phyloP scores from a whole-genome alignment of 2,329 filamentous ascomycete species.

The Claviceps pusilla region DNA sequence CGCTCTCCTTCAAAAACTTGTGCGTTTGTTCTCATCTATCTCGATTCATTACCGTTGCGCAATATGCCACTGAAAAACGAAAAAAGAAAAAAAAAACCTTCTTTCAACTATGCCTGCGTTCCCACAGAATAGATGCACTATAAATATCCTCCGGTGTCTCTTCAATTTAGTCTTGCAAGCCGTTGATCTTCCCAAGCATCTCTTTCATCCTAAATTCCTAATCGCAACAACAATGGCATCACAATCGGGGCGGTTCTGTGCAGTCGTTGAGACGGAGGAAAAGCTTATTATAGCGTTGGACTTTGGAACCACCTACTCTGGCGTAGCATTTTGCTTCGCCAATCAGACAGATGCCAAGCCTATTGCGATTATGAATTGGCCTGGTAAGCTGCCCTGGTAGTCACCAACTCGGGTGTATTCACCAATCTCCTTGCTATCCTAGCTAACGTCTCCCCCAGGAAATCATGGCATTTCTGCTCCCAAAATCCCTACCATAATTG shows the following conservation, averaged over 20 bases:
- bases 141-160: no score
- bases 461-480: slow-evolving; percentile 23
- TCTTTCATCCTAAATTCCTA: not conserved
- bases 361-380: slow-evolving; percentile 16
- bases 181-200: not conserved
- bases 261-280: not conserved
- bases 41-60: not conserved
- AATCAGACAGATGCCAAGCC: slow-evolving; percentile 13
- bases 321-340: slow-evolving; percentile 27
- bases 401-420: not conserved
- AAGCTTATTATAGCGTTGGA: slow-evolving; percentile 38
- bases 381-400: slow-evolving; percentile 5
- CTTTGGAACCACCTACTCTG: slow-evolving; percentile 42
- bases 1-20: no score
- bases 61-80: not conserved
- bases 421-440: slow-evolving; percentile 23
- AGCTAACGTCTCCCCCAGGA: slow-evolving; percentile 25
- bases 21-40: no score
- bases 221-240: not conserved
- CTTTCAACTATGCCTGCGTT: no score
- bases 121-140: no score
- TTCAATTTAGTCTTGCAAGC: no score
- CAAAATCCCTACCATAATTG: slow-evolving; percentile 15
- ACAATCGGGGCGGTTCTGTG: not conserved
- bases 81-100: not conserved